Base-by-base conservation (phyloP, 2,329 filamentous ascomycete genomes). In the Aphanoascus verrucosus region DNA sequence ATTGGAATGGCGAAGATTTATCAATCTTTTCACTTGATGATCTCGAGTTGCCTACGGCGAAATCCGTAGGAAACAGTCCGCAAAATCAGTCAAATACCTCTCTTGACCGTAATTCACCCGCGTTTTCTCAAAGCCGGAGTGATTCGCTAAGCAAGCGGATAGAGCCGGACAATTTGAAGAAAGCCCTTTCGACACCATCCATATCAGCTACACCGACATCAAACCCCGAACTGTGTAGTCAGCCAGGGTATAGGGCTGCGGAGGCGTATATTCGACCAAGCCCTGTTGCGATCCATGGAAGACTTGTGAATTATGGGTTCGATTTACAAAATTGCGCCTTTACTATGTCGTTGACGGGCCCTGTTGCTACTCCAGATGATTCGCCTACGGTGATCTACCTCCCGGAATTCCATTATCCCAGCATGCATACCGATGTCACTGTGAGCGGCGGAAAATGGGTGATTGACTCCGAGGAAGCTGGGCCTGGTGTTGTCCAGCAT, bases 1-100 rank as follows among this genome's bases (percentile, higher is more conserved):
- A 88, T 59, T 98, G 93, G 93, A 98, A 98, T 61, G 93, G 93
- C 45, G 93, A 98, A 68, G 93, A 98, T 66, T 72, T 98, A 34
- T 96, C 90, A 4, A 93, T 98, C 52, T 85, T 83, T 65, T 96
- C 88, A 0, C 62, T 81, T 4, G 90, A 98, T 65, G 94, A 98
- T 67, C 83, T 82, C 32, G 72, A 77, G 47, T 68, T 83, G 1
- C 68, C 70, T 40, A 65, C 63, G 47, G 60, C 64, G 17, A 63
- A 65, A 40, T 55, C 57, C 53, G 40, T 67, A 60, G 54, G 70
- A 5, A 31, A 53, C 9, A 40, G 38, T 38, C 69, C 32, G 67
- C 66, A 41, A 62, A 71, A 55, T 69, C 70, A 59, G 57, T 77
- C 65, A 20, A 60, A 57, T 46, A 56, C 60, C 19, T 66, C 66